Base-by-base conservation (phyloP, 2,329 filamentous ascomycete species). In the Aureobasidium pullulans region DNA sequence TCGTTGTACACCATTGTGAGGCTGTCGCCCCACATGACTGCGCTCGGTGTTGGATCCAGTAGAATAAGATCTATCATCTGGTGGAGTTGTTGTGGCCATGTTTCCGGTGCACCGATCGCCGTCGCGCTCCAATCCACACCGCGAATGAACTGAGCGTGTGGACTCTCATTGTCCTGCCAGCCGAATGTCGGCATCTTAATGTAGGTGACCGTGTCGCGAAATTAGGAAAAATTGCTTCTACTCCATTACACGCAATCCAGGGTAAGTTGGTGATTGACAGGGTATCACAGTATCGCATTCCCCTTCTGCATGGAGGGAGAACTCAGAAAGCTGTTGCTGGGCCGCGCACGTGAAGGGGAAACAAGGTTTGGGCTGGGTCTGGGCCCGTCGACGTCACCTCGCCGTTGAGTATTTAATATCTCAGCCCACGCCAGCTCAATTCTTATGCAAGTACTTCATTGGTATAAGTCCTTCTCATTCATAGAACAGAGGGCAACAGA, bases 1-100 rank as follows among this genome's bases (percentile, higher is more conserved):
- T 71, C 67, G 29, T 73, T 73, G 63, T 72, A 72, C 13, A 73
- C 56, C 68, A 73, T 71, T 32, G 63, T 67, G n/a, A 68, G 64
- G 0, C 69, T 64, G 2, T 67, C 56, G 4, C 71, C 70, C 69
- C 62, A 65, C 16, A 71, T 60, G 5, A 72, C 32, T 28, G 68
- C 60, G 3, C 67, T 64, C 3, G 69, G 68, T 16, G 66, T 60
- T 3, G 68, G 67, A 57, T 71, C 68, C 28, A 61, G 60, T 66
- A 67, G 67, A 15, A 70, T 67, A 1, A 63, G 50, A 10, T 68
- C 36, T 3, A 69, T 60, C 36, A 63, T 63, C 11, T 64, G 56
- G 7, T 68, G 63, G 19, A 72, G 60, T 11, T 61, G 44, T 3
- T 62, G 39, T 7, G 64, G 59, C 70, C 70, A 72, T 11, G 57